Evolutionary conservation across 2,329 filamentous ascomycete species (phyloP), one percentile per base, ranked within the genome.

Genomic region (Fusarium dlaminii): DNA sequence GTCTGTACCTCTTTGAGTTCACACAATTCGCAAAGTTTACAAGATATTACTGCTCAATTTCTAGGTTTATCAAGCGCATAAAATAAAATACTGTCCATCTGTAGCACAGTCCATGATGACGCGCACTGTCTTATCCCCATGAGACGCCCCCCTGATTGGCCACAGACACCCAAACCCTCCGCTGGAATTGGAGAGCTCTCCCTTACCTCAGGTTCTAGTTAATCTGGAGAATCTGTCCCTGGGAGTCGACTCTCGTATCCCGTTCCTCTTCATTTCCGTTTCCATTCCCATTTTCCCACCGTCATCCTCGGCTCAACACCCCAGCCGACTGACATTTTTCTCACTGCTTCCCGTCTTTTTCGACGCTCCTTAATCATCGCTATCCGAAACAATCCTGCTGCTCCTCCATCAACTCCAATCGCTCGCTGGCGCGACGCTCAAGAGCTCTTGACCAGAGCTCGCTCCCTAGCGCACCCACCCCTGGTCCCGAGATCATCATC

Each of bases 381-480:
- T 57, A 58, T 36, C 49, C 57, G 48, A 70, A 39, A 43, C 36
- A 24, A 67, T 36, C 36, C 32, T 54, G 27, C 37, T 22, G 32
- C 30, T 29, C 13, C 51, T 49, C 34, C 7, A 17, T 42, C 34
- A 20, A 45, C 29, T 45, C 49, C 27, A 52, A 56, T 42, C 29
- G 32, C 34, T 60, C 45, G 34, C 46, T 46, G 56, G 56, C 42
- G 63, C 59, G 43, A 75, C 46, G 42, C 32, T 55, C 63, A 34
- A 66, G 66, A 72, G 60, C 68, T 60, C 55, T 63, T 45, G 59
- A 69, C 63, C 72, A 62, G 63, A 63, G 84, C 71, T 72, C 82
- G 83, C 70, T 72, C 82, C 48, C 79, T 74, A 69, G 64, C 63
- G 63, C 55, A 60, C 52, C 48, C 61, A 73, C 56, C 63, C 63